phyloP scores from a whole-genome alignment of 208 protist species.

The Trichomonas tenax region DNA sequence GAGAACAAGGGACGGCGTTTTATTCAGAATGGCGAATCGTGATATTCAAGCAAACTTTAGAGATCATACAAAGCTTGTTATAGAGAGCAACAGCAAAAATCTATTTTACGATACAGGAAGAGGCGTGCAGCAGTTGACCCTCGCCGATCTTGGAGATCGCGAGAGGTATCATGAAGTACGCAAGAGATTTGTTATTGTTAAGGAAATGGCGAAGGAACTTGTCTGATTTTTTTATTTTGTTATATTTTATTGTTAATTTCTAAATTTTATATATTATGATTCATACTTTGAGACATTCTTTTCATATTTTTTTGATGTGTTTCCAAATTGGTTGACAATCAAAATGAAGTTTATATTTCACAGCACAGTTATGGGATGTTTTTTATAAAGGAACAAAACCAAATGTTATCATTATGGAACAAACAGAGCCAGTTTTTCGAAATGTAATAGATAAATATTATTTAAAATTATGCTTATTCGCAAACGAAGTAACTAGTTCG shows the following conservation, averaged over 20 bases:
- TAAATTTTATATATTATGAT: neutral
- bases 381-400: no score
- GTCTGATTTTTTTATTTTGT: neutral
- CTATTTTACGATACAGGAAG: neutral
- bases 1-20: neutral
- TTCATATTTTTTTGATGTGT: no score
- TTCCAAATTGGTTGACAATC: no score
- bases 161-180: neutral
- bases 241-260: neutral
- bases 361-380: no score
- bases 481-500: no score
- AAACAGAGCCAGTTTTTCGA: no score
- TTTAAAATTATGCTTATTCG: no score
- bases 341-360: no score
- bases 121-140: neutral
- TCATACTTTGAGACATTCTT: neutral
- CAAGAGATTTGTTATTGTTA: neutral
- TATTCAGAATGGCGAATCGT: constrained; percentile 14
- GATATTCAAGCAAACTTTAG: constrained; percentile 5
- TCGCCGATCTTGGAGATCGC: neutral
- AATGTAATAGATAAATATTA: no score
- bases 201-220: constrained; percentile 5
- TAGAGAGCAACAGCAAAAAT: neutral
- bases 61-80: neutral
- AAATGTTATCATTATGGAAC: no score